Evolutionary conservation across 2,329 filamentous ascomycete genomes (phyloP).

Genomic region (Cytospora piceae): DNA sequence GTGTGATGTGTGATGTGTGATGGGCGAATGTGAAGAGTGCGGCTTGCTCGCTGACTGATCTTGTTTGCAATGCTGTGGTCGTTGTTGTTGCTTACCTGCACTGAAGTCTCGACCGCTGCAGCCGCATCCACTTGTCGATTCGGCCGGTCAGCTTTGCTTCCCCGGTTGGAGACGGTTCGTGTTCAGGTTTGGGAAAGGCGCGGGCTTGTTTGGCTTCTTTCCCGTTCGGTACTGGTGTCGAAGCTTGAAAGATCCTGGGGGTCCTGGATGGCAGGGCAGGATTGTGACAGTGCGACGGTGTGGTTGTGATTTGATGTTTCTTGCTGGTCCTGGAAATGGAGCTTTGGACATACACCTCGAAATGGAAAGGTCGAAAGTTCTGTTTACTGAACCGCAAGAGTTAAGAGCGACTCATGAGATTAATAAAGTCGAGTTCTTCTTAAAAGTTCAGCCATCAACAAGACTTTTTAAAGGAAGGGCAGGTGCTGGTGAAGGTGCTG

Average conservation of each 20-base stretch:
- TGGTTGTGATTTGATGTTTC: neutral
- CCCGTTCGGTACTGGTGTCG: constrained; percentile 26
- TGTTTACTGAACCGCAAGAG: neutral
- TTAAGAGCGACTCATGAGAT: neutral
- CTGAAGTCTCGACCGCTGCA: constrained; percentile 21
- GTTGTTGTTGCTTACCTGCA: constrained; percentile 13
- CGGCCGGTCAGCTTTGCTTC: constrained; percentile 4
- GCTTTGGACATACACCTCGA: neutral
- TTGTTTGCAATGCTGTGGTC: neutral
- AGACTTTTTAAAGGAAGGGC: neutral
- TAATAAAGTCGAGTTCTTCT: neutral
- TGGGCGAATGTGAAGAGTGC: no score
- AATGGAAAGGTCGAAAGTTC: constrained; percentile 9
- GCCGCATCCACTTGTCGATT: constrained; percentile 14
- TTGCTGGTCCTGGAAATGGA: constrained; percentile 1
- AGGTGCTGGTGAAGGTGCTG: constrained; percentile 1
- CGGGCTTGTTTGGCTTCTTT: constrained; percentile 26
- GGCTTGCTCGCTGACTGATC: constrained; percentile 5
- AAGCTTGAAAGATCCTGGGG: constrained; percentile 7
- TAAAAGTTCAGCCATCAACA: neutral
- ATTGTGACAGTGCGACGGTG: neutral
- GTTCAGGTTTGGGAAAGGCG: constrained; percentile 13
- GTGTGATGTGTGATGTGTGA: neutral
- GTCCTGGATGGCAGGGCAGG: constrained; percentile 9
- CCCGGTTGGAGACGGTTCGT: constrained; percentile 8